Percentiles rank a stretch among this genome's conserved stretches.
Conservation (phyloP, 208 protist species). For the Crithidia mellificae region DNA sequence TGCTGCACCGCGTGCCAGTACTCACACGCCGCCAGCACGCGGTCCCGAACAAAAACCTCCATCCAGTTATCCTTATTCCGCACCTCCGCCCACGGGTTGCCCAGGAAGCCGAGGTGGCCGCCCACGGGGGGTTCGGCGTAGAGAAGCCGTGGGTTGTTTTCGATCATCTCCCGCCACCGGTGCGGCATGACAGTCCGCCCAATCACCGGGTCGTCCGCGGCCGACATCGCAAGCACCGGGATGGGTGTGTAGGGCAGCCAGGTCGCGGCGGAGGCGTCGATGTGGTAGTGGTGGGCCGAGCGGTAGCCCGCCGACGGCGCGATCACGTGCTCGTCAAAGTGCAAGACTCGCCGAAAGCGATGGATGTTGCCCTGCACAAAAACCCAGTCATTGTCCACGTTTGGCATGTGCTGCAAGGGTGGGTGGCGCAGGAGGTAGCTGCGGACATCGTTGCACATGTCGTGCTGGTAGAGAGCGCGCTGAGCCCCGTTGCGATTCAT, state of each 20-base stretch:
- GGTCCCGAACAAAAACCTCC: constrained; percentile 43
- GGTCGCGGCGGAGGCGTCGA: constrained; percentile 39
- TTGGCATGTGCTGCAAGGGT: constrained; percentile 41
- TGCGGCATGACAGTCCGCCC: constrained; percentile 39
- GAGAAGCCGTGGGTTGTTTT: constrained; percentile 47
- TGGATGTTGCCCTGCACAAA: constrained; percentile 38
- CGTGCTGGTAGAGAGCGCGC: constrained; percentile 42
- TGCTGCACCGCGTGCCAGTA: constrained; percentile 36
- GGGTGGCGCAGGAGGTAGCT: constrained; percentile 51
- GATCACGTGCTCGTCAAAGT: constrained; percentile 62
- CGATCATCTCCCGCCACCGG: constrained; percentile 43
- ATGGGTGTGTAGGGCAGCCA: constrained; percentile 48
- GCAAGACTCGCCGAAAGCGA: constrained; percentile 36
- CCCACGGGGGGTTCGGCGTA: constrained; percentile 47
- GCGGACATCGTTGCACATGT: constrained; percentile 46
- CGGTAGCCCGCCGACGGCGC: constrained; percentile 46
- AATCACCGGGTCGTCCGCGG: constrained; percentile 59
- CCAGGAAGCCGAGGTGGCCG: constrained; percentile 67
- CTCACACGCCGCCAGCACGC: constrained; percentile 29
- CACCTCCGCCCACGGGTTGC: constrained; percentile 46
- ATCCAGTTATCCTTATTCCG: constrained; percentile 32
- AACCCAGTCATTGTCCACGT: constrained; percentile 44
- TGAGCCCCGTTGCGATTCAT: constrained; percentile 47
- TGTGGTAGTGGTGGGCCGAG: constrained; percentile 57
- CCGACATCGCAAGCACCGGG: constrained; percentile 43